Conservation (phyloP, 805 yeast species). For the Wickerhamiella azyma region DNA sequence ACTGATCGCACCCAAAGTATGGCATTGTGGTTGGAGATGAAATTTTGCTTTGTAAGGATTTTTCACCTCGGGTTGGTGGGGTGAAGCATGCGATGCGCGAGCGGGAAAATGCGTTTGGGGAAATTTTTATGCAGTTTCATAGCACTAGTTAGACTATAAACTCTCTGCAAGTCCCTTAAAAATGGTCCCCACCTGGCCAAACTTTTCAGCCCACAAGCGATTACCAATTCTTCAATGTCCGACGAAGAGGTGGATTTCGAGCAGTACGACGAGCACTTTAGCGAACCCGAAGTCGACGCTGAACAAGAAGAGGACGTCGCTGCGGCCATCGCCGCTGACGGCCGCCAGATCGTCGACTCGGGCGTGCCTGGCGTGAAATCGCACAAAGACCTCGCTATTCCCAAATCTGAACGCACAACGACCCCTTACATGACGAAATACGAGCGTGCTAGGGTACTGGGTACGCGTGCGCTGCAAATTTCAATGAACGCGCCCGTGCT, state of each 20-base stretch:
- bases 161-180: not conserved
- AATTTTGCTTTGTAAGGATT: not conserved
- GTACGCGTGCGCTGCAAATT: slow-evolving; percentile 94
- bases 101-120: no score
- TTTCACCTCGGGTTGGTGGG: no score
- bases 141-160: no score
- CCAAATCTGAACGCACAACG: slow-evolving; percentile 78
- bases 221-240: slow-evolving; percentile 22
- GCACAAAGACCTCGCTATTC: slow-evolving; percentile 68
- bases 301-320: slow-evolving; percentile 33
- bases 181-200: no score
- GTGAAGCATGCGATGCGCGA: no score
- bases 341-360: slow-evolving; percentile 58
- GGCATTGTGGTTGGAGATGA: slow-evolving; percentile 1
- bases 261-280: slow-evolving; percentile 52
- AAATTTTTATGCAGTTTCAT: no score
- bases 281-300: slow-evolving; percentile 47
- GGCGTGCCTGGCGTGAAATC: slow-evolving; percentile 48
- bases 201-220: not conserved
- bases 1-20: slow-evolving; percentile 48
- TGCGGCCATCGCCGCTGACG: slow-evolving; percentile 49
- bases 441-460: slow-evolving; percentile 94
- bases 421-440: slow-evolving; percentile 99
- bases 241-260: slow-evolving; percentile 47
- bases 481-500: slow-evolving; percentile 97